Conservation (phyloP, 495 filamentous ascomycete genomes). For the Talaromyces stipitatus region DNA sequence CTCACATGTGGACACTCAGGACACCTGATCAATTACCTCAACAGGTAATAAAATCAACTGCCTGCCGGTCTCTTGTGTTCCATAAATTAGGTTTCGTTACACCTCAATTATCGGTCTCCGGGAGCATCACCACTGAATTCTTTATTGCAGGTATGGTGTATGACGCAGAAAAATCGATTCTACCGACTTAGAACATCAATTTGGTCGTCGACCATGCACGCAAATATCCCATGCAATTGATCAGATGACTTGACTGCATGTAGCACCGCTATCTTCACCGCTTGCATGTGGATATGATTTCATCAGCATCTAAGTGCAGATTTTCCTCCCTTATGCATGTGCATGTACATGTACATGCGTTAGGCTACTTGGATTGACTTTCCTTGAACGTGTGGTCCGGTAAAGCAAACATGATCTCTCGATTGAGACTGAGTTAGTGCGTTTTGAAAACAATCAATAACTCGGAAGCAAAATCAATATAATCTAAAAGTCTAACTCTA, state of each 20-base stretch:
- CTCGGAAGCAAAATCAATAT: background rate
- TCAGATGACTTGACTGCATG: conserved; percentile 2
- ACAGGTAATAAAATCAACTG: background rate
- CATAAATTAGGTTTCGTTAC: background rate
- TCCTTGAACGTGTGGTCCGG: background rate
- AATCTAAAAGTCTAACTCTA: background rate
- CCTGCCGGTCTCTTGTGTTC: background rate
- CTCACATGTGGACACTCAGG: too few species aligned
- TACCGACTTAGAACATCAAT: too few species aligned
- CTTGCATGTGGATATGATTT: background rate
- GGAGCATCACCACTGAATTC: background rate
- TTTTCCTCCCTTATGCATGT: background rate
- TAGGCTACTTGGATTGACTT: background rate
- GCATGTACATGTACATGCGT: background rate
- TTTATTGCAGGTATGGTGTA: too few species aligned
- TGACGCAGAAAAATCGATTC: too few species aligned
- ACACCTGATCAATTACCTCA: background rate
- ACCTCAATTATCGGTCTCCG: background rate
- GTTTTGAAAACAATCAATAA: background rate
- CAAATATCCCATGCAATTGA: conserved; percentile 1
- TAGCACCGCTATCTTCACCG: background rate
- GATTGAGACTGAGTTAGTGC: background rate
- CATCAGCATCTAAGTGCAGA: background rate
- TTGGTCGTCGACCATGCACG: background rate
- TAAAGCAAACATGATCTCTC: background rate